These are phyloP conservation scores for Capillidium heterosporum DNA, from an alignment of 371 early-diverging fungal genomes.

Conservation along the genomic window DNA sequence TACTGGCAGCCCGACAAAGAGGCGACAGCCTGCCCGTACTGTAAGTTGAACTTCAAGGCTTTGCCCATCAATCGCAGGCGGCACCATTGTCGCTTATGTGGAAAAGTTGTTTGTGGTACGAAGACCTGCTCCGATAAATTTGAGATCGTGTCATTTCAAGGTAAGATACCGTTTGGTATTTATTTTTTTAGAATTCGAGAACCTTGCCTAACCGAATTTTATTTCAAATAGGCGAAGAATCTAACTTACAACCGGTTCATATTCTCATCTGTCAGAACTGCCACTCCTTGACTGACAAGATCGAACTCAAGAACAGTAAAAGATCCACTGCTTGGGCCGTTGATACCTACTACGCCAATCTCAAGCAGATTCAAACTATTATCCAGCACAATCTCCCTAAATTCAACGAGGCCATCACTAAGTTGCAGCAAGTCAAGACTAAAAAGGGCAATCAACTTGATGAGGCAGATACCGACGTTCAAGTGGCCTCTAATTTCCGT, in stretches of 20 bases:
- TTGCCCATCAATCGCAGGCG: conserved; percentile 14
- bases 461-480: neutral
- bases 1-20: conserved; percentile 41
- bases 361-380: neutral
- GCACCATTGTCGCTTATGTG: conserved; percentile 68
- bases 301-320: neutral
- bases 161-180: conserved; percentile 19
- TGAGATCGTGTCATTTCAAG: conserved; percentile 29
- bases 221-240: too few relatives aligned
- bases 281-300: too few relatives aligned
- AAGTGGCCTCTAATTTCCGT: neutral
- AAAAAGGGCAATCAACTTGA: neutral
- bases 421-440: too few relatives aligned
- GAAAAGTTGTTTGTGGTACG: conserved; percentile 47
- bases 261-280: too few relatives aligned
- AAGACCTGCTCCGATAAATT: conserved; percentile 33
- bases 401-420: neutral
- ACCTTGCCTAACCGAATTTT: too few relatives aligned
- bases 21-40: conserved; percentile 28
- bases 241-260: too few relatives aligned
- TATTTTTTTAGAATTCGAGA: neutral
- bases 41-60: conserved; percentile 11
- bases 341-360: too few relatives aligned
- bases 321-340: neutral
- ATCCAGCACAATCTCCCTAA: neutral